Percentiles rank a stretch among this genome's conserved stretches.
These are phyloP conservation scores for Gelatoporia subvermispora DNA, from an alignment of 768 basidiomycete species.

Conservation along the genomic window DNA sequence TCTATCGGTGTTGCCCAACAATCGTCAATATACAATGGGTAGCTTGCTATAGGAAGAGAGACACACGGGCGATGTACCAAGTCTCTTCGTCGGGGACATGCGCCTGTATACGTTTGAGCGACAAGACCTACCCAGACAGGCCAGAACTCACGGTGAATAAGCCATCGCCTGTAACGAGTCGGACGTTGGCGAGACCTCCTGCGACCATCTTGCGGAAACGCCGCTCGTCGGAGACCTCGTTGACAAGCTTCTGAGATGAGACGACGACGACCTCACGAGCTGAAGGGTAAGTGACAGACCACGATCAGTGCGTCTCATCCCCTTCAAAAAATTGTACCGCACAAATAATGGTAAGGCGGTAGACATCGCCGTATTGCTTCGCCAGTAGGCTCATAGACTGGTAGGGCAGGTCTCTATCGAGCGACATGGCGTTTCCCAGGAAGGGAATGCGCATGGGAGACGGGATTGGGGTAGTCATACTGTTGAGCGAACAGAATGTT, in stretches of 20 bases:
- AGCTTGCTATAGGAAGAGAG: background rate
- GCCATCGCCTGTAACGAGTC: conserved; percentile 36
- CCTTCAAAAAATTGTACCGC: no score
- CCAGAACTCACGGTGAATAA: conserved; percentile 32
- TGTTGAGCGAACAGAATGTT: background rate
- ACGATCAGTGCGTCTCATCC: no score
- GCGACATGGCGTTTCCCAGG: conserved; percentile 32
- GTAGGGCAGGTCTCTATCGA: conserved; percentile 33
- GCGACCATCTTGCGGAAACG: conserved; percentile 36
- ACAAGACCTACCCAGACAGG: conserved; percentile 7
- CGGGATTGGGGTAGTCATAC: conserved; percentile 34
- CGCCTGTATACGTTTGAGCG: conserved; percentile 25
- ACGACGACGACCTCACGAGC: conserved; percentile 25
- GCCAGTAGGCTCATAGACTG: conserved; percentile 29
- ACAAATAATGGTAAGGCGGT: conserved; percentile 33
- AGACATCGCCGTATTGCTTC: conserved; percentile 39
- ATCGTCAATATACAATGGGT: no score
- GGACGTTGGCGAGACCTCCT: conserved; percentile 29
- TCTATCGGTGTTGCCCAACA: conserved; percentile 15
- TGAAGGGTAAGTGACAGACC: conserved; percentile 4
- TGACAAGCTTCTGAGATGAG: conserved; percentile 31
- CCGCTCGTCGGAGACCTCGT: conserved; percentile 39
- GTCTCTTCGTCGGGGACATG: conserved; percentile 35
- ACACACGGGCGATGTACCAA: conserved; percentile 40
- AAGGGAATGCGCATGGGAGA: conserved; percentile 37